A percentile compares a stretch with the other conserved stretches of the same genome.
Conservation (phyloP, 106 monocot species). For the Dendrobium huoshanense region DNA sequence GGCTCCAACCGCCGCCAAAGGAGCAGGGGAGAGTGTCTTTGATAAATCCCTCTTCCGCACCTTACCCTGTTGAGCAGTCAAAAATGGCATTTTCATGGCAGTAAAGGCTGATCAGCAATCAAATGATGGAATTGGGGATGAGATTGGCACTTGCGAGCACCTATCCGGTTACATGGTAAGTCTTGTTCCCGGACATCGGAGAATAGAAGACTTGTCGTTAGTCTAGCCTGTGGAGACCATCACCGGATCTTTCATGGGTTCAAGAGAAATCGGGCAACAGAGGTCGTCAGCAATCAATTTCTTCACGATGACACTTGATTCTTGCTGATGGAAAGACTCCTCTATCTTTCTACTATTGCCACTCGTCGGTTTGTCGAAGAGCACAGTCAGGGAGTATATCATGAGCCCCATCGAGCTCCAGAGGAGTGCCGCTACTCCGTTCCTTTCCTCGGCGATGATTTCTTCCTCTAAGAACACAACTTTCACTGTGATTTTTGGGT, state of each 20-base stretch:
- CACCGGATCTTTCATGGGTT: constrained; percentile 81
- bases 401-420: constrained; percentile 50
- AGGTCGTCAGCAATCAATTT: constrained; percentile 35
- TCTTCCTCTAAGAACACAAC: constrained; percentile 62
- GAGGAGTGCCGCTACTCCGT: constrained; percentile 26
- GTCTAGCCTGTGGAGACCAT: constrained; percentile 80
- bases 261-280: constrained; percentile 75
- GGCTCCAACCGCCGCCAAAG: constrained; percentile 26
- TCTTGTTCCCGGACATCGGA: constrained; percentile 45
- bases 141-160: constrained; percentile 24
- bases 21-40: constrained; percentile 19
- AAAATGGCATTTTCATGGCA: constrained; percentile 22
- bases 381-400: constrained; percentile 46
- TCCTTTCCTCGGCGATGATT: constrained; percentile 14
- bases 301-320: not conserved
- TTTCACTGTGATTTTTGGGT: constrained; percentile 39
- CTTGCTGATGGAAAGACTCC: not conserved
- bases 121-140: constrained; percentile 59
- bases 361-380: constrained; percentile 31
- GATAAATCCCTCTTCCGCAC: constrained; percentile 11
- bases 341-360: not conserved
- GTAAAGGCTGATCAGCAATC: constrained; percentile 32
- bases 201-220: constrained; percentile 74
- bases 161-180: constrained; percentile 77
- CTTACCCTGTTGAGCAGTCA: constrained; percentile 6